These are phyloP conservation scores for Chaetomiaceae sp. DNA, from an alignment of 2,329 filamentous ascomycete species.

Conservation along the genomic window DNA sequence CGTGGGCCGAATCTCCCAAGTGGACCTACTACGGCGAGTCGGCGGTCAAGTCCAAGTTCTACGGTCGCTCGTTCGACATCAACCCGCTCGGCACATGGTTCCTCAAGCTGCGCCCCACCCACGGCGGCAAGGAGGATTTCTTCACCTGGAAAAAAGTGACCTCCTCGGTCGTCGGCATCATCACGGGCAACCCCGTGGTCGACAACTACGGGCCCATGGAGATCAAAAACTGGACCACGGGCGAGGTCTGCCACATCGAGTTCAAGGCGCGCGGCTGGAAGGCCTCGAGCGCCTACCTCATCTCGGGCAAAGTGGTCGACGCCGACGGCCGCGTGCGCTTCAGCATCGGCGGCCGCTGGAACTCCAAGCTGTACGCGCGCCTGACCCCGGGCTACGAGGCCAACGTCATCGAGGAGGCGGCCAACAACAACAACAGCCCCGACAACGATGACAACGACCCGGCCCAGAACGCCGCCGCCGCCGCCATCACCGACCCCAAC, in stretches of 20 bases:
- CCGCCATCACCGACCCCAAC: slow-evolving; percentile 55
- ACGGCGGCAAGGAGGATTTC: slow-evolving; percentile 72
- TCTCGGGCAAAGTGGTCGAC: slow-evolving; percentile 80
- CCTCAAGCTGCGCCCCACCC: slow-evolving; percentile 69
- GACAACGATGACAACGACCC: slow-evolving; percentile 23
- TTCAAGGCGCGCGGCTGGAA: slow-evolving; percentile 98
- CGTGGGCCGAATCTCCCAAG: slow-evolving; percentile 82
- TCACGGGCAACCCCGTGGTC: slow-evolving; percentile 92
- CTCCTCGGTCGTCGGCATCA: slow-evolving; percentile 95
- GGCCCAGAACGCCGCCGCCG: slow-evolving; percentile 10
- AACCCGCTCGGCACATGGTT: slow-evolving; percentile 98
- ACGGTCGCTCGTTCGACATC: slow-evolving; percentile 95
- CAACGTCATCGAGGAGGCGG: slow-evolving; percentile 52
- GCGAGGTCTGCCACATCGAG: slow-evolving; percentile 80
- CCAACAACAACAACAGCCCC: no score
- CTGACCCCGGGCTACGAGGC: slow-evolving; percentile 87
- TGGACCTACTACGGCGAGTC: slow-evolving; percentile 99
- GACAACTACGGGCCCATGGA: slow-evolving; percentile 98
- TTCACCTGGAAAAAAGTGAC: slow-evolving; percentile 99
- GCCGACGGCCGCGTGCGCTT: slow-evolving; percentile 72
- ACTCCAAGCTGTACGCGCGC: slow-evolving; percentile 92
- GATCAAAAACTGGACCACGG: slow-evolving; percentile 94
- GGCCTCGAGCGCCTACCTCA: slow-evolving; percentile 82
- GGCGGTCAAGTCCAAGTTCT: slow-evolving; percentile 92
- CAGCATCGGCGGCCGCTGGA: slow-evolving; percentile 92